phyloP scores from a whole-genome alignment of 345 rosid genomes.

The Eucalyptus microcorys region DNA sequence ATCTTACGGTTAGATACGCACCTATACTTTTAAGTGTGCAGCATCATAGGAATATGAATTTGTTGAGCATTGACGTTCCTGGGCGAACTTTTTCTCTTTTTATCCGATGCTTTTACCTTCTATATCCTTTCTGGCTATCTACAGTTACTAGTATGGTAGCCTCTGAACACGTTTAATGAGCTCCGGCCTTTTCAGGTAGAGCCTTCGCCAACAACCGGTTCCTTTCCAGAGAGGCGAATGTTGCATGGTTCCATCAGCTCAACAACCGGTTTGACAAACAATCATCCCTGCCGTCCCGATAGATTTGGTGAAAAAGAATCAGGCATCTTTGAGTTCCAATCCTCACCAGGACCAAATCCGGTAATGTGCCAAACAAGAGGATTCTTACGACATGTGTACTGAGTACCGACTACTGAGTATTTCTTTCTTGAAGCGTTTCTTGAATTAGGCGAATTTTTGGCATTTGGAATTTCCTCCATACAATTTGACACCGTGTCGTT shows the following conservation, averaged over 20 bases:
- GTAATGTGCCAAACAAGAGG: constrained; percentile 23
- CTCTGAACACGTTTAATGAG: neutral
- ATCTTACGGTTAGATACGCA: neutral
- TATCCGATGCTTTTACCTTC: neutral
- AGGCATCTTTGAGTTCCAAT: constrained; percentile 66
- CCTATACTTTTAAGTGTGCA: neutral
- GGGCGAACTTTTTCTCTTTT: neutral
- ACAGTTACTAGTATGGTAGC: neutral
- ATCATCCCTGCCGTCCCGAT: constrained; percentile 20
- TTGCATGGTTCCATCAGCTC: constrained; percentile 21
- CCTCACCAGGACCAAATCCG: constrained; percentile 51
- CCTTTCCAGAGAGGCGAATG: constrained; percentile 54
- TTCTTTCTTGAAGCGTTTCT: neutral
- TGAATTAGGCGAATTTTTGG: neutral
- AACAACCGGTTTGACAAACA: constrained; percentile 17
- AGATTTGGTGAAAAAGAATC: constrained; percentile 31
- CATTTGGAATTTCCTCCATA: neutral
- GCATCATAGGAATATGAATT: neutral
- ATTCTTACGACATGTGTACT: neutral
- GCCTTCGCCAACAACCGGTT: constrained; percentile 96
- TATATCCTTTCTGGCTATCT: neutral
- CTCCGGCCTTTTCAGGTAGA: constrained; percentile 52
- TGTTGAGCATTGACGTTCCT: neutral
- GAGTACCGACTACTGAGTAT: neutral
- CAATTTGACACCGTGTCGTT: neutral